Evolutionary conservation across 2,329 filamentous ascomycete genomes (phyloP), one percentile per base, ranked within the genome.

Genomic region (Parasarocladium wereldwijsianum): DNA sequence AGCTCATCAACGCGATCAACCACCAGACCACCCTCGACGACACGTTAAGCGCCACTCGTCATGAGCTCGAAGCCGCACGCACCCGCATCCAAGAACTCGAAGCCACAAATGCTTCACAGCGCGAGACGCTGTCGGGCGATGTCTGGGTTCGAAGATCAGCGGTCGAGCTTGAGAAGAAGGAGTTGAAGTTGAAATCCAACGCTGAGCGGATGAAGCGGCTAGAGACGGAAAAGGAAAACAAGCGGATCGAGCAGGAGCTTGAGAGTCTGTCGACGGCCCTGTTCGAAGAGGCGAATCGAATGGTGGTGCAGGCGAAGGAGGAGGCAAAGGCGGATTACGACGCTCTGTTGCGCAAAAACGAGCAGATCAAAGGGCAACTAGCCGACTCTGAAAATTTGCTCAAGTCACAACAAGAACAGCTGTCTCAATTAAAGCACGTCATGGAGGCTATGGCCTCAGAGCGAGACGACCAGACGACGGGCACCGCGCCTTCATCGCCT

Each of bases 271-370:
- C 90, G 0, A 76, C 84, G 2, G 85, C 84, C 17, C 66, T 98
- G n/a, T 98, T 98, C 38, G 85, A 96, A 49, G 87, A 98, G 60
- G 90, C 90, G 29, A 96, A 98, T 58, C 86, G 80, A 64, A 96
- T 98, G 87, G 90, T 98, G 31, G 82, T 87, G 23, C 49, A 44
- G 11, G 87, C 87, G 21, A 83, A 93, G 46, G 84, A 86, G 50
- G 83, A 93, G 37, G 85, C 90, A 7, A 76, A 85, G 36, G 75
- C 71, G 38, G 84, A 94, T 42, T 78, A 84, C 21, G 85, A 94
- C 40, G 66, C 69, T 4, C 61, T 86, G 24, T 76, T 85, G 34
- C 80, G 79, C 46, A 83, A 83, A 48, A 93, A 90, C 44, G 84
- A 93, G 34, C 83, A 92, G 52, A 66, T 96, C 30, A 81, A 74